These are phyloP conservation scores for Phytophthora litchii DNA, from an alignment of 352 stramenopile species.

Conservation along the genomic window DNA sequence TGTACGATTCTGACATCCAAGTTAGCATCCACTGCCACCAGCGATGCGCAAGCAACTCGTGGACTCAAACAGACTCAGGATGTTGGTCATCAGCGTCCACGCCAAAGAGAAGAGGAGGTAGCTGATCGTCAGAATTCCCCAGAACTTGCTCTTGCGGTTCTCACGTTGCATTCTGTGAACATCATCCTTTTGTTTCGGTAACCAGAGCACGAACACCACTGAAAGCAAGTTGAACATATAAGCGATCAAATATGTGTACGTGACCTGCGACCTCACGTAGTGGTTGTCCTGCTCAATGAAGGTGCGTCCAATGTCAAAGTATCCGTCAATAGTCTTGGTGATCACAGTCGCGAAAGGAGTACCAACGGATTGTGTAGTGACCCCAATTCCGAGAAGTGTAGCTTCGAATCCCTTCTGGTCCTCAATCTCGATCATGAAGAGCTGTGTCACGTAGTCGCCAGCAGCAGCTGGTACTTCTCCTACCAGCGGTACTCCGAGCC, in stretches of 20 bases:
- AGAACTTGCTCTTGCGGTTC: conserved; percentile 44
- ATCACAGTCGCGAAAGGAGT: conserved; percentile 56
- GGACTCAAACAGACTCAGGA: conserved; percentile 55
- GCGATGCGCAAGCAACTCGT: conserved; percentile 60
- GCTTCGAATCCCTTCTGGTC: conserved; percentile 52
- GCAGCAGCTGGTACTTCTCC: conserved; percentile 41
- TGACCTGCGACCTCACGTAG: conserved; percentile 49
- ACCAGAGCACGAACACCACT: conserved; percentile 44
- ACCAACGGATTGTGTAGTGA: conserved; percentile 41
- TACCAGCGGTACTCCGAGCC: conserved; percentile 52
- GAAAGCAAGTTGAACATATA: conserved; percentile 55
- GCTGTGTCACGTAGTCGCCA: conserved; percentile 37
- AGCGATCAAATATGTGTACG: conserved; percentile 53
- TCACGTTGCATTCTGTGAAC: conserved; percentile 39
- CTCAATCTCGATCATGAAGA: conserved; percentile 55
- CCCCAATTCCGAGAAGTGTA: conserved; percentile 44
- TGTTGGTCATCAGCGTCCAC: conserved; percentile 67
- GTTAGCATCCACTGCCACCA: conserved; percentile 48
- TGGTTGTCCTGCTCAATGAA: conserved; percentile 40
- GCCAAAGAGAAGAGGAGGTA: conserved; percentile 46
- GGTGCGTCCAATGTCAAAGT: conserved; percentile 51
- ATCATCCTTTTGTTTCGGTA: conserved; percentile 57
- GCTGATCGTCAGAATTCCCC: conserved; percentile 36
- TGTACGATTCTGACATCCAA: no score
- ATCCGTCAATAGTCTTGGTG: conserved; percentile 54